Conservation (phyloP, 2,329 filamentous ascomycete genomes). For the Colletotrichum filicis region DNA sequence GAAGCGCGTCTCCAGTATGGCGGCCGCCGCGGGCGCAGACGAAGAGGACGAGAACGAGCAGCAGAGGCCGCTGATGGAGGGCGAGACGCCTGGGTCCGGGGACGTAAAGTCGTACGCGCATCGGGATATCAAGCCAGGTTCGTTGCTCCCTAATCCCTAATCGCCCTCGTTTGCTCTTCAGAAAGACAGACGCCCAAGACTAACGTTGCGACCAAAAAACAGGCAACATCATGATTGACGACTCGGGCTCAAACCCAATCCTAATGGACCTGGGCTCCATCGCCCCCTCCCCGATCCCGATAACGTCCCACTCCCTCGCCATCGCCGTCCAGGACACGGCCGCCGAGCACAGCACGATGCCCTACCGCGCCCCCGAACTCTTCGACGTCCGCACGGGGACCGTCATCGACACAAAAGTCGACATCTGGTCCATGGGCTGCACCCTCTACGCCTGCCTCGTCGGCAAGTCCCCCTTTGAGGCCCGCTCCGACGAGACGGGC, state of each 20-base stretch:
- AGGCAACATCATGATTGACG: slow-evolving; percentile 98
- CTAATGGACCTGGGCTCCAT: slow-evolving; percentile 98
- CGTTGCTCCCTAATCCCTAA: not conserved
- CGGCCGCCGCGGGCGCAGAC: slow-evolving; percentile 58
- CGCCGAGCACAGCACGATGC: slow-evolving; percentile 98
- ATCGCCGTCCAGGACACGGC: slow-evolving; percentile 94
- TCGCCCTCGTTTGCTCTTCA: too few species aligned
- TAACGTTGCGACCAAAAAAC: slow-evolving; percentile 1
- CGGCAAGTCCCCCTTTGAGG: slow-evolving; percentile 96
- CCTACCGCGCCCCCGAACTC: slow-evolving; percentile 95
- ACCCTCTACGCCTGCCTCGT: slow-evolving; percentile 98
- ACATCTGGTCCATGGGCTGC: slow-evolving; percentile 97
- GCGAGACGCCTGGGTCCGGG: slow-evolving; percentile 77
- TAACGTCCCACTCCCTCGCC: slow-evolving; percentile 90
- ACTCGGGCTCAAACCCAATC: slow-evolving; percentile 87
- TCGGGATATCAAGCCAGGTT: slow-evolving; percentile 93
- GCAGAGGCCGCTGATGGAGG: slow-evolving; percentile 85
- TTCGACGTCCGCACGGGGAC: slow-evolving; percentile 97
- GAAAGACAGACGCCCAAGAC: not conserved
- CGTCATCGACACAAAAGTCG: slow-evolving; percentile 93
- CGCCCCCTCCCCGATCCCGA: slow-evolving; percentile 85
- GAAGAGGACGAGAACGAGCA: slow-evolving; percentile 79
- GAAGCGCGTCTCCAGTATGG: slow-evolving; percentile 40
- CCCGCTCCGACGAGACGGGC: slow-evolving; percentile 94
- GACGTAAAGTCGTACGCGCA: slow-evolving; percentile 87